Base-by-base conservation (phyloP, 495 filamentous ascomycete species). In the Aspergillus baeticus region DNA sequence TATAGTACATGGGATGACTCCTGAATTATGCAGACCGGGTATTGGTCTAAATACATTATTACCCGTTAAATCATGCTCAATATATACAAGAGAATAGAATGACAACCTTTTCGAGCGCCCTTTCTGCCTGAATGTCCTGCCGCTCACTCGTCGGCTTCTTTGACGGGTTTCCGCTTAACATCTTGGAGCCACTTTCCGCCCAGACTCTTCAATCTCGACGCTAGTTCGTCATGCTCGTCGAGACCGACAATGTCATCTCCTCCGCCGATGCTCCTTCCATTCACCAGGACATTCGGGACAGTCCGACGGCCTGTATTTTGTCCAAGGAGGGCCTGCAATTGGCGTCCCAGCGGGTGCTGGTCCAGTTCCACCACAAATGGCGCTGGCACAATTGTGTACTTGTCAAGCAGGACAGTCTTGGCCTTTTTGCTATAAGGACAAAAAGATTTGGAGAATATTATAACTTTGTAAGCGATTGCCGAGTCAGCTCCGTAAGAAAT, bases 371-470 rank as follows among this genome's bases (percentile, higher is more conserved):
- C 91, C 21, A 98, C 88, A 65, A 85, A 88, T 0, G 94, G 94
- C 39, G 81, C 66, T 0, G 94, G 94, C 2, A 84, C 78, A 65
- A 98, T 96, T 29, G 77, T 76, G 74, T 97, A 97, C 59, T 85
- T 82, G 4, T 89, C 82, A 22, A 96, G 78, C 23, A 98, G 82
- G 55, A 98, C 84, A 8, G 71, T 70, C 70, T 98, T 98, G 13
- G 93, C 94, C 59, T 80, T 83, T 57, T 80, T 82, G 41, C 92
- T 96, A 75, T 83, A 85, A 0, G 88, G 90, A 71, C 94, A 98
- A 72, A 90, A 96, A 1, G 88, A 84, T 71, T 98, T 98, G 51
- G 91, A 96, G 77, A 98, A 97, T 49, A 98, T 90, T 63, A 97
- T 89, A 46, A 97, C 89, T 92, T 64, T 43, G 17, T 14, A 54